Conservation (phyloP, 768 basidiomycete genomes). For the Exidia glandulosa region DNA sequence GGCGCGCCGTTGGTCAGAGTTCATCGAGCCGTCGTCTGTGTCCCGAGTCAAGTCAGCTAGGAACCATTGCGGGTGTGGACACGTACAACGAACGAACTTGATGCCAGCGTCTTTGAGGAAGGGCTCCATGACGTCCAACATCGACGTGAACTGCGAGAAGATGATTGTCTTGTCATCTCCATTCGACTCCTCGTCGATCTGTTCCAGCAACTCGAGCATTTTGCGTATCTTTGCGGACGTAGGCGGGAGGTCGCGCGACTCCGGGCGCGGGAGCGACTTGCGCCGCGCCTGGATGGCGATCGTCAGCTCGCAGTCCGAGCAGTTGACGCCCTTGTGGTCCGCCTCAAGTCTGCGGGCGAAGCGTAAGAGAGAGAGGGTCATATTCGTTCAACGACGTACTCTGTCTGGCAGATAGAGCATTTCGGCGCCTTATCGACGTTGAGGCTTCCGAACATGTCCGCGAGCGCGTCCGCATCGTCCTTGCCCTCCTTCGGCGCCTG, state of each 20-base stretch:
- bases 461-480: slow-evolving; percentile 56
- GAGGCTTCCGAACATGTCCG: slow-evolving; percentile 58
- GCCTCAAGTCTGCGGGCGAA: slow-evolving; percentile 24
- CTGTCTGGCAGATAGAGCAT: slow-evolving; percentile 66
- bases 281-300: slow-evolving; percentile 37
- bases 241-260: slow-evolving; percentile 38
- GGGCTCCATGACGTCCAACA: slow-evolving; percentile 76
- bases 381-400: slow-evolving; percentile 32
- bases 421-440: slow-evolving; percentile 53
- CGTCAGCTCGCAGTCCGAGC: slow-evolving; percentile 42
- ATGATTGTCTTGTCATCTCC: slow-evolving; percentile 86
- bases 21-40: slow-evolving; percentile 84
- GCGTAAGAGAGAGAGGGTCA: background rate
- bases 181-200: slow-evolving; percentile 48
- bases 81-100: slow-evolving; percentile 79
- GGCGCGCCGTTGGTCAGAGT: slow-evolving; percentile 60
- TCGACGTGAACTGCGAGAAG: slow-evolving; percentile 83
- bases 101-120: slow-evolving; percentile 63
- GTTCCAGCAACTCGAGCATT: slow-evolving; percentile 58
- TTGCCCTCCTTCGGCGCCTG: slow-evolving; percentile 41
- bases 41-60: background rate
- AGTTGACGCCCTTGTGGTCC: slow-evolving; percentile 32
- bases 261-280: slow-evolving; percentile 19
- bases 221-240: slow-evolving; percentile 82
- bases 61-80: background rate